Conservation (phyloP, 2,329 filamentous ascomycete genomes). For the Aspergillus ruber region DNA sequence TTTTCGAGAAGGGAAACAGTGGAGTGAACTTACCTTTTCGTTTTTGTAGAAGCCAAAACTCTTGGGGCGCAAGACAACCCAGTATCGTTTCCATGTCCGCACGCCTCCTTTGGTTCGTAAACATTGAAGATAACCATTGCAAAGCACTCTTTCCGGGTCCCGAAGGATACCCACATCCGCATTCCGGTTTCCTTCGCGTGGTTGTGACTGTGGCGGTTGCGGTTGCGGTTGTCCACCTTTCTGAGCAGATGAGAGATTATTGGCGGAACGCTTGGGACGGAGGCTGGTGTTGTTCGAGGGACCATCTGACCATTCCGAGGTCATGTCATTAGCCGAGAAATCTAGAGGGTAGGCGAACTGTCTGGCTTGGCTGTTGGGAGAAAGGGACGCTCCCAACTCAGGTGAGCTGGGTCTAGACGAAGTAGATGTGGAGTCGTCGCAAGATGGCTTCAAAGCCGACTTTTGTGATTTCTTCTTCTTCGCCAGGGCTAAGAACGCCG, state of each 20-base stretch:
- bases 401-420: conserved; percentile 27
- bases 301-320: conserved; percentile 75
- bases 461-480: conserved; percentile 15
- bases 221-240: conserved; percentile 21
- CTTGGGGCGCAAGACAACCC: conserved; percentile 81
- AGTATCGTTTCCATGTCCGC: conserved; percentile 88
- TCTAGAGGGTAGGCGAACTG: conserved; percentile 39
- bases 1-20: neutral
- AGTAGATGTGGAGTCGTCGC: conserved; percentile 39
- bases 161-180: conserved; percentile 50
- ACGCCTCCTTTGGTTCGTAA: conserved; percentile 74
- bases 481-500: conserved; percentile 59
- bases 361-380: conserved; percentile 20
- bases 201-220: conserved; percentile 11
- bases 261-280: conserved; percentile 24
- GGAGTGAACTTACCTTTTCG: conserved; percentile 38
- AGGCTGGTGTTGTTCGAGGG: conserved; percentile 21
- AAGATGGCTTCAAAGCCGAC: conserved; percentile 18
- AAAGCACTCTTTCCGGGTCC: conserved; percentile 83
- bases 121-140: conserved; percentile 83
- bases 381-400: conserved; percentile 25
- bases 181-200: conserved; percentile 57
- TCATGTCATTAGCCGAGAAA: conserved; percentile 61
- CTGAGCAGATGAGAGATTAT: conserved; percentile 22
- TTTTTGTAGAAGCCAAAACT: conserved; percentile 90